phyloP scores from a whole-genome alignment of 2,329 filamentous ascomycete genomes.

The Botrytis fabae region DNA sequence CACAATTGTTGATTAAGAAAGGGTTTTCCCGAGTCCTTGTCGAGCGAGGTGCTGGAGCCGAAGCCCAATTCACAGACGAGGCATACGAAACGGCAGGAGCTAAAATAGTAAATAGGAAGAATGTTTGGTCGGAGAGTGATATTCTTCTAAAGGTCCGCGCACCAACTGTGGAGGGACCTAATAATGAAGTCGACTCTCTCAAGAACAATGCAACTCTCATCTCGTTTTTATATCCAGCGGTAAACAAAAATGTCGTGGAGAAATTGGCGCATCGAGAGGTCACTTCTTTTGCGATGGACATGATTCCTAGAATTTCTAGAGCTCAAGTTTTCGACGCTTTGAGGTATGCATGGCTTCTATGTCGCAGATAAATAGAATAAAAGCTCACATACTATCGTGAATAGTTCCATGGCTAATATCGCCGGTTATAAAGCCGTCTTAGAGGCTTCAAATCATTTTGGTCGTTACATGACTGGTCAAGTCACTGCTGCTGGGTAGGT shows the following conservation, averaged over 20 bases:
- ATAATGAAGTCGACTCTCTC: conserved; percentile 68
- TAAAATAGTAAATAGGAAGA: conserved; percentile 66
- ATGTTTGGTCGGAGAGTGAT: conserved; percentile 73
- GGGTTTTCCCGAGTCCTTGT: conserved; percentile 76
- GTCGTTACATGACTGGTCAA: conserved; percentile 84
- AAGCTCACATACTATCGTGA: conserved; percentile 21
- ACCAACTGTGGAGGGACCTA: conserved; percentile 57
- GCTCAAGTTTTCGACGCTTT: conserved; percentile 87
- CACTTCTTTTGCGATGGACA: conserved; percentile 87
- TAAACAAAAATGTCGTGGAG: conserved; percentile 75
- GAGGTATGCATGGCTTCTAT: conserved; percentile 37
- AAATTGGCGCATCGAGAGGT: conserved; percentile 69
- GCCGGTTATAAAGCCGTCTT: conserved; percentile 90
- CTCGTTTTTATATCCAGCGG: conserved; percentile 79
- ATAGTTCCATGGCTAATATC: conserved; percentile 90
- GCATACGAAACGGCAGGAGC: conserved; percentile 79
- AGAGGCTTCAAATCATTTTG: conserved; percentile 87
- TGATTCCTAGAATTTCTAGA: conserved; percentile 85
- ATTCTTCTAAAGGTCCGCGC: conserved; percentile 83
- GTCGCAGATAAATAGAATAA: background rate
- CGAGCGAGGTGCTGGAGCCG: conserved; percentile 75
- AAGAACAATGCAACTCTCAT: conserved; percentile 72
- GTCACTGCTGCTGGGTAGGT: conserved; percentile 77
- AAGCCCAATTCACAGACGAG: conserved; percentile 74
- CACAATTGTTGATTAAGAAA: conserved; percentile 79